Percentiles rank a stretch among this genome's conserved stretches.
These are phyloP conservation scores for Naganishia vaughanmartiniae DNA, from an alignment of 768 basidiomycete species.

Conservation along the genomic window DNA sequence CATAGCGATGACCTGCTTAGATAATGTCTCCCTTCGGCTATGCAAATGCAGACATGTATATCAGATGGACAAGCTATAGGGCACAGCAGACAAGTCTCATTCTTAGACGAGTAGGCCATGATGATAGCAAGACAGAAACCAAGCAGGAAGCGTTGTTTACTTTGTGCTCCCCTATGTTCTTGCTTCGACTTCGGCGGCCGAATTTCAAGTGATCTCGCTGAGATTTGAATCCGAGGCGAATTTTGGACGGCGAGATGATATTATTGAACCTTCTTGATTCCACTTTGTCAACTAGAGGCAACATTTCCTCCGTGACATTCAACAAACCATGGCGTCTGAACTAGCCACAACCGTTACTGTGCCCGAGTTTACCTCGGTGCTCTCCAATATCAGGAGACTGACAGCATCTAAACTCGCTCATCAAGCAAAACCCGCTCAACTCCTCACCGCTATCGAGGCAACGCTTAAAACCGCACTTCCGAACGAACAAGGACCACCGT, in stretches of 20 bases:
- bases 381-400: conserved; percentile 84
- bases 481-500: conserved; percentile 66
- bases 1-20: not conserved
- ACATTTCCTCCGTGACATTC: not conserved
- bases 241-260: conserved; percentile 3
- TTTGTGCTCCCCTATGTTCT: too few relatives aligned
- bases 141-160: not conserved
- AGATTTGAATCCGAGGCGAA: not conserved
- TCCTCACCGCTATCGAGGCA: conserved; percentile 79
- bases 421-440: conserved; percentile 82
- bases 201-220: not conserved
- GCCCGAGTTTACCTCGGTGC: conserved; percentile 41
- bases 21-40: too few relatives aligned
- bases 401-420: conserved; percentile 74
- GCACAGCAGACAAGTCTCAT: too few relatives aligned
- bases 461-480: conserved; percentile 48
- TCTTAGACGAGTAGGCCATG: too few relatives aligned
- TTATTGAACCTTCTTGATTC: too few relatives aligned
- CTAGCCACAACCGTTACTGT: not conserved
- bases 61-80: too few relatives aligned
- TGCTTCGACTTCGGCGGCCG: not conserved
- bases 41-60: too few relatives aligned
- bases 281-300: too few relatives aligned
- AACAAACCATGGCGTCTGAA: not conserved
- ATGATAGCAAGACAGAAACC: not conserved